Evolutionary conservation across 176 grass and related monocot genomes (phyloP).

Genomic region (Carex parvula): DNA sequence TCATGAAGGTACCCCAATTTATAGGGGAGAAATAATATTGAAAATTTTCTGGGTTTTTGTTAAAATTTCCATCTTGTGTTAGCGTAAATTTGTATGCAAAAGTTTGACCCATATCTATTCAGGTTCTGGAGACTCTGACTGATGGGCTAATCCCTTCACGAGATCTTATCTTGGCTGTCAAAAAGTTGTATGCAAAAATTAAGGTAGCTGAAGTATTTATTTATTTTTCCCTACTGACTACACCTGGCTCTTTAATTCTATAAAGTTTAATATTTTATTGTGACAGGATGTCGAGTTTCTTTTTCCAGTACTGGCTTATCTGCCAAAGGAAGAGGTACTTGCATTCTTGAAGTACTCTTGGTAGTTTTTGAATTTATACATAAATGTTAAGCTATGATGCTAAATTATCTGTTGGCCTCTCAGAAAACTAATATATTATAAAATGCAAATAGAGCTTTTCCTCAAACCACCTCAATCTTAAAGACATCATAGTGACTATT

Average conservation of each 20-base stretch:
- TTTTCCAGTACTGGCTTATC: constrained; percentile 64
- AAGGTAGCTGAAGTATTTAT: constrained; percentile 47
- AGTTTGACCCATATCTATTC: constrained; percentile 20
- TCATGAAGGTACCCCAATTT: constrained; percentile 55
- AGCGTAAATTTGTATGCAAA: constrained; percentile 18
- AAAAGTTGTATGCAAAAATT: constrained; percentile 75
- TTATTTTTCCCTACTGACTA: background rate
- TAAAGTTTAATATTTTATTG: constrained; percentile 20
- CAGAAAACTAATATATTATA: background rate
- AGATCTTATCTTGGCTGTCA: constrained; percentile 74
- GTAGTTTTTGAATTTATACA: background rate
- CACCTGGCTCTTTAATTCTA: background rate
- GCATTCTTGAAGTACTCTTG: background rate
- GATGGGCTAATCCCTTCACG: constrained; percentile 61
- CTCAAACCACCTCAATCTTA: background rate
- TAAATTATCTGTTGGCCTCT: background rate
- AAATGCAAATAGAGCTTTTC: background rate
- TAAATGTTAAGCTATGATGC: background rate
- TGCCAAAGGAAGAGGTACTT: constrained; percentile 88
- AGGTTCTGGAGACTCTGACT: constrained; percentile 88
- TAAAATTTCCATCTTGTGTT: background rate
- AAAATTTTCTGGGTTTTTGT: constrained; percentile 20
- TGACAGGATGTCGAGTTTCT: constrained; percentile 87
- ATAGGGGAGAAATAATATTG: background rate
- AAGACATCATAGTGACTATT: constrained; percentile 7